Evolutionary conservation across 1,284 basidiomycete genomes (phyloP), one percentile per base, ranked within the genome.

Genomic region (Cryptococcus amylolentus): DNA sequence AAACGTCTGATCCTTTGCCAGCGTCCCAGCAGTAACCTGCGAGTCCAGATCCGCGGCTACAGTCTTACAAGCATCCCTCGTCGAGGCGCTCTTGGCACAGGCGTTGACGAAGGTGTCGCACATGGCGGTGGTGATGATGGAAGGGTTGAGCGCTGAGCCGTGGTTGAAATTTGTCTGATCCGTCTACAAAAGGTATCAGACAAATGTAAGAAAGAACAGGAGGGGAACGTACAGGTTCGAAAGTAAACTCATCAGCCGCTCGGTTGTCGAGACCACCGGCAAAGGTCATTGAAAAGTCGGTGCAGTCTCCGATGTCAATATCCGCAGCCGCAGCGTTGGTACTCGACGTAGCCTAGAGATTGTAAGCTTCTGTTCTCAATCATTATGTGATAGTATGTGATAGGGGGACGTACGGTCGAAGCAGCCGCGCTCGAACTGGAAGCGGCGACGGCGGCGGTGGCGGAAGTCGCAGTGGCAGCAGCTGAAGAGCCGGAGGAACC

Each of bases 261-360:
- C 85, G 79, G 60, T 75, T 75, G 63, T 86, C 83, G 58, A 86
- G 84, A 8, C 84, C 84, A 9, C 68, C 77, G 31, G 78, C 84
- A 63, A 86, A 86, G 61, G 83, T 79, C 60, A 87, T 84, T 69
- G 84, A 57, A 52, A 68, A 68, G 49, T 66, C 67, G 52, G 67
- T 66, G 48, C 64, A 66, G 31, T 51, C 42, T 41, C 64, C 62
- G 5, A 66, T 52, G 44, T 64, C 62, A 37, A 66, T 60, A 13
- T 56, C 60, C 5, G 54, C 57, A 3, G 47, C 56, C 28, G 48
- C 49, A 37, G 46, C 48, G 14, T 18, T 40, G 16, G 41, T 35
- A 0, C 20, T 38, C 14, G 37, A 12, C 14, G 7, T 8, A 14
- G 23, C 20, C 27, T 28, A 7, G 23, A 23, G 23, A 23, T 23